Conservation (phyloP, 495 filamentous ascomycete genomes). For the Chlorociboria aeruginascens region DNA sequence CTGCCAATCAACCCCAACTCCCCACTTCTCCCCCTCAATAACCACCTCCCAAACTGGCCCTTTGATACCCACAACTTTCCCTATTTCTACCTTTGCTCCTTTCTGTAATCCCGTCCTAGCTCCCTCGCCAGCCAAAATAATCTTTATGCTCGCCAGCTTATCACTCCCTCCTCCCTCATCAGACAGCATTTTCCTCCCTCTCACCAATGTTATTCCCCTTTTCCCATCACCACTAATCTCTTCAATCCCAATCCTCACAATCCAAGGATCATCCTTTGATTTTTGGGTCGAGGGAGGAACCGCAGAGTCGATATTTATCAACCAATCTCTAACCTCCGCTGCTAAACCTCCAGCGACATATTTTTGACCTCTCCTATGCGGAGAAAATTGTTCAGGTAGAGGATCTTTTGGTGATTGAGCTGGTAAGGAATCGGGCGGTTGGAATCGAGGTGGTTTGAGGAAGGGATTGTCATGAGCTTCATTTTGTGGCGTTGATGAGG, state of each 20-base stretch:
- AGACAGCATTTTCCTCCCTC: conserved; percentile 11
- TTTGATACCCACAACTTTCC: conserved; percentile 16
- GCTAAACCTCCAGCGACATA: conserved; percentile 19
- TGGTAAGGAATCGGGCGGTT: conserved; percentile 8
- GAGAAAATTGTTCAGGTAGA: conserved; percentile 20
- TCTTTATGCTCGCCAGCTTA: conserved; percentile 3
- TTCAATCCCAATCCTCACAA: conserved; percentile 12
- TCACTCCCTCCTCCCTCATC: conserved; percentile 1
- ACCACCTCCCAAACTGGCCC: conserved; percentile 19
- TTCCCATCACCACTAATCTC: conserved; percentile 13
- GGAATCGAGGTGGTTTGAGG: conserved; percentile 19
- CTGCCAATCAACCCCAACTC: conserved; percentile 21
- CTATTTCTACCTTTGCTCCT: conserved; percentile 8
- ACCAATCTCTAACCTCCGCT: conserved; percentile 16
- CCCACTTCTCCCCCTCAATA: conserved; percentile 19
- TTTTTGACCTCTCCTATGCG: conserved; percentile 18
- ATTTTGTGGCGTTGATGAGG: conserved; percentile 4
- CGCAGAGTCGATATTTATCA: conserved; percentile 16
- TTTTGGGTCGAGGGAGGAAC: not conserved
- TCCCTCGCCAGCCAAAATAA: conserved; percentile 20
- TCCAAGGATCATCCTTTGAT: conserved; percentile 9
- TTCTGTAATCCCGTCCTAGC: conserved; percentile 11
- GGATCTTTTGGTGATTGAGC: conserved; percentile 9
- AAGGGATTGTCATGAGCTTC: conserved; percentile 3
- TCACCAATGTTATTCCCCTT: conserved; percentile 14